Evolutionary conservation across 2,329 filamentous ascomycete genomes (phyloP).

Genomic region (Calonectria leucothoes): DNA sequence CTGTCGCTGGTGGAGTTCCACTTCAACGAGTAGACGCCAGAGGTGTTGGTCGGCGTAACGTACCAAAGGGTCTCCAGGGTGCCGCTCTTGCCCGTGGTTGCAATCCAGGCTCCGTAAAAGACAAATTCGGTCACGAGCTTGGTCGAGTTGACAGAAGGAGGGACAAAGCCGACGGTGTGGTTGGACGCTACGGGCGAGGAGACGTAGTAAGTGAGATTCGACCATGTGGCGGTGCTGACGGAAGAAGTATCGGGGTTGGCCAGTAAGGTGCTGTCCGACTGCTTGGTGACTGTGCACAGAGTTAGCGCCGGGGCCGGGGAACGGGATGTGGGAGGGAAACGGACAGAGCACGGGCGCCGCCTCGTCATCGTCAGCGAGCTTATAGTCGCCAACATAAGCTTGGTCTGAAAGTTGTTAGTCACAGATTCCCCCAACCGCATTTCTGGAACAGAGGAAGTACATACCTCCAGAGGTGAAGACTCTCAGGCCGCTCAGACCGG

Average conservation of each 20-base stretch:
- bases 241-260: slow-evolving; percentile 1
- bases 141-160: not conserved
- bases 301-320: not conserved
- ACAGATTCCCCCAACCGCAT: not conserved
- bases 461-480: slow-evolving; percentile 8
- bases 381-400: slow-evolving; percentile 5
- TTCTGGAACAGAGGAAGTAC: not conserved
- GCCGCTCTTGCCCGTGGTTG: not conserved
- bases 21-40: slow-evolving; percentile 13
- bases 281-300: not conserved
- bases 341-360: slow-evolving; percentile 7
- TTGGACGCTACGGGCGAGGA: not conserved
- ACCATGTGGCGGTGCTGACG: not conserved
- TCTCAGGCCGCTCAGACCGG: not conserved
- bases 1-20: slow-evolving; percentile 6
- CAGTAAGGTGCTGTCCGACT: not conserved
- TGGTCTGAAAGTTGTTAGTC: not conserved
- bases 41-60: not conserved
- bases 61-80: slow-evolving; percentile 3
- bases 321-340: not conserved
- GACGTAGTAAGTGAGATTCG: slow-evolving; percentile 7
- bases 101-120: slow-evolving; percentile 13
- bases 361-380: not conserved
- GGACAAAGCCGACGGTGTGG: not conserved
- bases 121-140: not conserved